A percentile compares a stretch with the other conserved stretches of the same genome.
These are phyloP conservation scores for Microbotryum saponariae DNA, from an alignment of 1,284 basidiomycete genomes.

Conservation along the genomic window DNA sequence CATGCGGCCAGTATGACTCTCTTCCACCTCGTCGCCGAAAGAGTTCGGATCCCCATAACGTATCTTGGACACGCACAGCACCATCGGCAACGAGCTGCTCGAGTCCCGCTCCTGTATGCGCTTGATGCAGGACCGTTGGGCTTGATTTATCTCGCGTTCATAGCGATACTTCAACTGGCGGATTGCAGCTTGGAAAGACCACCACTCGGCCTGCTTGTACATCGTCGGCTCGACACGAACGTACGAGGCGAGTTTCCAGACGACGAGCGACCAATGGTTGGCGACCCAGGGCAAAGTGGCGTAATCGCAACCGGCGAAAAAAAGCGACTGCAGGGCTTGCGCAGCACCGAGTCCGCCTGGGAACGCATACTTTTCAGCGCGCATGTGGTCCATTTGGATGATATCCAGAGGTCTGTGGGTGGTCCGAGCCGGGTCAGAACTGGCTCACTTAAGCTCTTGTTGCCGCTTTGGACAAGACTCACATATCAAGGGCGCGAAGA, in stretches of 20 bases:
- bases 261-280: slow-evolving; percentile 80
- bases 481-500: no score
- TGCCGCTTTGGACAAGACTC: no score
- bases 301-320: slow-evolving; percentile 36
- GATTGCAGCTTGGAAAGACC: slow-evolving; percentile 72
- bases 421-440: no score
- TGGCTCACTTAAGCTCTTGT: no score
- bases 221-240: slow-evolving; percentile 60
- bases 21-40: slow-evolving; percentile 35
- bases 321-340: no score
- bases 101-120: slow-evolving; percentile 68
- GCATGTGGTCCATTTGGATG: no score
- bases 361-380: no score
- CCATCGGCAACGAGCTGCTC: slow-evolving; percentile 63
- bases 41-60: slow-evolving; percentile 47
- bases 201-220: slow-evolving; percentile 49
- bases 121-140: slow-evolving; percentile 70
- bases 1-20: slow-evolving; percentile 2
- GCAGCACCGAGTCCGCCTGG: no score
- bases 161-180: slow-evolving; percentile 83
- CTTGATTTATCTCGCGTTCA: slow-evolving; percentile 74
- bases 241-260: slow-evolving; percentile 91
- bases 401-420: not conserved
- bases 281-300: slow-evolving; percentile 71
- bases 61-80: slow-evolving; percentile 73